Conservation (phyloP, 805 yeast species). For the Wickerhamiella spandovensis region DNA sequence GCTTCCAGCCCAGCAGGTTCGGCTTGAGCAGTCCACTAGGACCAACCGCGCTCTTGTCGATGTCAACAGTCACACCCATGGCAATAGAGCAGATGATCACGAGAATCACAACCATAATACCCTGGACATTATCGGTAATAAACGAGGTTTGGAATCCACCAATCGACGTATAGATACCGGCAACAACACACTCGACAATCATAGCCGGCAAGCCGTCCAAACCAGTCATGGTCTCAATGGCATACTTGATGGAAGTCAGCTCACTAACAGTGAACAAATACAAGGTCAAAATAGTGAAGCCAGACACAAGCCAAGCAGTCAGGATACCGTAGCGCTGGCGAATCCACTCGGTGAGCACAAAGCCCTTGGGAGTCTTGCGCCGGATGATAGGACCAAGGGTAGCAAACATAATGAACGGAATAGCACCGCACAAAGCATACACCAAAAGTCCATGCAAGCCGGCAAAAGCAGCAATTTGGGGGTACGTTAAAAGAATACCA, state of each 20-base stretch:
- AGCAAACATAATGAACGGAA: constrained; percentile 78
- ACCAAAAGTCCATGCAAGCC: constrained; percentile 82
- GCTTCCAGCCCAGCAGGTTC: constrained; percentile 76
- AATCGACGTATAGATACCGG: constrained; percentile 70
- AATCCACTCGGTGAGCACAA: constrained; percentile 92
- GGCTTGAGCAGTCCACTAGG: constrained; percentile 52
- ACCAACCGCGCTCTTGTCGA: constrained; percentile 47
- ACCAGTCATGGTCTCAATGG: constrained; percentile 66
- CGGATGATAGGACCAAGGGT: constrained; percentile 71
- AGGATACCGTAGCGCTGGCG: constrained; percentile 61
- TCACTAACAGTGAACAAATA: constrained; percentile 81
- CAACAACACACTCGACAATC: constrained; percentile 74
- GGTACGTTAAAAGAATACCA: constrained; percentile 74
- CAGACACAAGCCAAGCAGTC: constrained; percentile 62
- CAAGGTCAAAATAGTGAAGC: constrained; percentile 73
- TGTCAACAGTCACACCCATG: constrained; percentile 56
- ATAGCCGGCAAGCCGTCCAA: constrained; percentile 67
- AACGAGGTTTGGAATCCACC: constrained; percentile 89
- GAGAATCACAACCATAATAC: constrained; percentile 52
- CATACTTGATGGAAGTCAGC: constrained; percentile 64
- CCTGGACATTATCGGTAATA: constrained; percentile 76
- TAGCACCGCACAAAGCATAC: constrained; percentile 63
- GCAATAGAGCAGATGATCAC: constrained; percentile 63
- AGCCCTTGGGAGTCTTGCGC: constrained; percentile 72
- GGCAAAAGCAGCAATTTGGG: constrained; percentile 72